Base-by-base conservation (phyloP, 306 rosid genomes). In the Rosa multiflora region DNA sequence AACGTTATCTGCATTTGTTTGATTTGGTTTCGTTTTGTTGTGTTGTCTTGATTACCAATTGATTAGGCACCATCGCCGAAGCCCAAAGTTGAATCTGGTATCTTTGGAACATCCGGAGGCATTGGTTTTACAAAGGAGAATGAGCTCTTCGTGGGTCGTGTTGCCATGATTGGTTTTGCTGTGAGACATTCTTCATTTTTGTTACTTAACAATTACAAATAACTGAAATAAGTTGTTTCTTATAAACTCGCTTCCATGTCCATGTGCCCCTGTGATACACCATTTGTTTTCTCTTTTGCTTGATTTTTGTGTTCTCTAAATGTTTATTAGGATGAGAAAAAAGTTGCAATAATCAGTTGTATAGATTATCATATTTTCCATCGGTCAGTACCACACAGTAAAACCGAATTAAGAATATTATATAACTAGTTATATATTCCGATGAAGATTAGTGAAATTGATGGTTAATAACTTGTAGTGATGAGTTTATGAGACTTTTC, bases 21-120 rank as follows among this genome's bases (percentile, higher is more conserved):
- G 42, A 20, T 21, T 42, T 12, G 32, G 26, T 21, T 23, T 62
- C 0, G 0, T 53, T 23, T 44, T 63, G 20, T 43, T 43, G 46
- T 80, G 26, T 51, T 39, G 43, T 11, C 37, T 29, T 44, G 11
- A 4, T 62, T 4, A 49, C 39, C 4, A 53, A 67, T 77, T 70
- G 29, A 20, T 26, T 83, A 95, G 99, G 97, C 78, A 78, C 10
- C 8, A 55, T n/a, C 82, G 82, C 78, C 92, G 23, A 93, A 95
- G 88, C 84, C 83, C 21, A 93, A 90, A 90, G 98, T 93, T 81
- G 99, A 95, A 85, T 92, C 88, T 81, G 99, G 99, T 29, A 3
- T 95, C 62, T 93, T 95, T 78, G 99, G 99, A 20, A 95, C 99
- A 75, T 95, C 99, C 0, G 99, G 99, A 20, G 99, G 99, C 49